A percentile compares a stretch with the other conserved stretches of the same genome.
Conservation (phyloP, 208 protist species). For the Paratrypanosoma confusum region DNA sequence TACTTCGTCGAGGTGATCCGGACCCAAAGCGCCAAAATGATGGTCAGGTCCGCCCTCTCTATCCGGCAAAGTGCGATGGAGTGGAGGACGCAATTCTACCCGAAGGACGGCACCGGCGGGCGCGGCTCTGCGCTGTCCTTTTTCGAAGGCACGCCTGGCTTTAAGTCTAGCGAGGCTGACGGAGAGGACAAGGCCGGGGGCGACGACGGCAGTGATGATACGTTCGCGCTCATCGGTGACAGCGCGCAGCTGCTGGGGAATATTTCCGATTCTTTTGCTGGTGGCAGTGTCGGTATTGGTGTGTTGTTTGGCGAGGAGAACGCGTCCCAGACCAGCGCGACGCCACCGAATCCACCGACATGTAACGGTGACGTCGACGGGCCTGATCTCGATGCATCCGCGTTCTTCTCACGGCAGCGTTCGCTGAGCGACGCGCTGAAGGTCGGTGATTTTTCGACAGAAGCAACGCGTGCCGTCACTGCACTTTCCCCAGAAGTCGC, state of each 20-base stretch:
- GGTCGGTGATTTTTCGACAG: constrained; percentile 22
- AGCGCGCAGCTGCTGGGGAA: constrained; percentile 29
- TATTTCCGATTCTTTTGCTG: constrained; percentile 14
- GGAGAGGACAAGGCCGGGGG: too few species aligned
- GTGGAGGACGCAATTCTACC: constrained; percentile 42
- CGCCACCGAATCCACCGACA: too few species aligned
- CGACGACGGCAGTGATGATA: constrained; percentile 1
- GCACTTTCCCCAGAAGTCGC: too few species aligned
- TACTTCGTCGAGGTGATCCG: constrained; percentile 58
- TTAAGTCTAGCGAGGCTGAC: too few species aligned
- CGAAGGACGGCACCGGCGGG: constrained; percentile 7
- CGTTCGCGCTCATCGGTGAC: constrained; percentile 9
- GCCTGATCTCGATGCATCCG: not conserved
- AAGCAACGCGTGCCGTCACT: too few species aligned
- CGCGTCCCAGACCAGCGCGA: too few species aligned
- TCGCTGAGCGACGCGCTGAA: constrained; percentile 9
- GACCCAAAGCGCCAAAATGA: constrained; percentile 38
- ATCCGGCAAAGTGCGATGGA: constrained; percentile 41
- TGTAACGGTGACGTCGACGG: too few species aligned
- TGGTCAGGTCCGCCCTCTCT: constrained; percentile 28
- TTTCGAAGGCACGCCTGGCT: too few species aligned
- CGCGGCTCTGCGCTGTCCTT: constrained; percentile 12
- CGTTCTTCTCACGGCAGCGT: too few species aligned
- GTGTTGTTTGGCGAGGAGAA: too few species aligned
- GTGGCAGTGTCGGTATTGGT: not conserved